Evolutionary conservation across 176 grass and related monocot genomes (phyloP), one percentile per base, ranked within the genome.

Genomic region (Coix lacrymajobi): DNA sequence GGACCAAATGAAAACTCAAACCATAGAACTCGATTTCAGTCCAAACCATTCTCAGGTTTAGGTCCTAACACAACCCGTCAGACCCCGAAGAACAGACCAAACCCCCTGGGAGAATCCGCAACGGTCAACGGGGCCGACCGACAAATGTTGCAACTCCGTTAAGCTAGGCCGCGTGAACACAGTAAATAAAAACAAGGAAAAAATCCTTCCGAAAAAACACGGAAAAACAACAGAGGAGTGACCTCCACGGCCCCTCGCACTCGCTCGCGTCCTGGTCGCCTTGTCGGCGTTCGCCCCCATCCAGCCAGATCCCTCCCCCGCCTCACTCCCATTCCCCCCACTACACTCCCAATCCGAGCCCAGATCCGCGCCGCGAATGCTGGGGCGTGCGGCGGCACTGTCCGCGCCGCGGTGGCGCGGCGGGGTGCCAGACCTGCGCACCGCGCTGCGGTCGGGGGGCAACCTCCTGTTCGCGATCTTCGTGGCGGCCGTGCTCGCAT

Each of bases 381-480:
- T 89, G 64, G 88, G 83, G 15, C 83, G 88, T 14, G 63, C 71
- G 51, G 33, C 34, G 65, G 72, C 40, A 41, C 64, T 81, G 52
- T 76, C 87, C 29, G 81, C 76, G 75, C 60, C 76, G 76, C 87
- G 72, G 76, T 84, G 81, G 87, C 87, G 81, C 48, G 88, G 83
- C 13, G 78, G 52, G 32, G 44, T 66, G 73, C 70, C 81, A 41
- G 88, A 89, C 72, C 78, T 89, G 28, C 92, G 87, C 62, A 79
- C 84, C 8, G 64, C 79, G 79, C 84, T 82, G 84, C 90, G 86
- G 25, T 81, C 88, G 12, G 93, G 88, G 20, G 92, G 91, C 64
- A 97, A 93, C 63, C 88, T 97, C 86, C 85, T 89, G 36, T 98
- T 98, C 84, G 88, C 84, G 29, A 84, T 98, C 81, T 98, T 98